phyloP scores from a whole-genome alignment of 805 yeast genomes.

The Lachancea meyersii region DNA sequence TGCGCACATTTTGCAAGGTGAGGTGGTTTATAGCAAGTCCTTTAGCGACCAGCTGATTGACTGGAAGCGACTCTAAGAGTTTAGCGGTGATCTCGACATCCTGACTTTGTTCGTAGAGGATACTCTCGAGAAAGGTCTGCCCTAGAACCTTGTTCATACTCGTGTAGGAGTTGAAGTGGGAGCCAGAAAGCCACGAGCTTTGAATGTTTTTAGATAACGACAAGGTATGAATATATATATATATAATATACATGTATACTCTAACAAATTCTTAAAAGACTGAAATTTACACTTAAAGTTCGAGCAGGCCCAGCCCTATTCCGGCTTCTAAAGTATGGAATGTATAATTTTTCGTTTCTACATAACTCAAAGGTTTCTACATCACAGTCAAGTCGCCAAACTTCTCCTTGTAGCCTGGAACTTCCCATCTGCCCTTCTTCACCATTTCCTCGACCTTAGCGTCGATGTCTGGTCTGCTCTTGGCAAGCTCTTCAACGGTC shows the following conservation, averaged over 20 bases:
- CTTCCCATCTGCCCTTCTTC: slow-evolving; percentile 94
- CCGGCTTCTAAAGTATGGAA: slow-evolving; percentile 10
- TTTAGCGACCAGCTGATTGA: slow-evolving; percentile 57
- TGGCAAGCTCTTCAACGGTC: slow-evolving; percentile 88
- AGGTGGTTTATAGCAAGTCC: slow-evolving; percentile 77
- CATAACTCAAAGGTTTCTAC: slow-evolving; percentile 32
- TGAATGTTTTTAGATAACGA: too few species aligned
- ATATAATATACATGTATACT: too few species aligned
- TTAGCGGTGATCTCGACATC: slow-evolving; percentile 45
- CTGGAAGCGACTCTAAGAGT: slow-evolving; percentile 44
- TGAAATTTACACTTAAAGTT: too few species aligned
- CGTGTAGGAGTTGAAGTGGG: too few species aligned
- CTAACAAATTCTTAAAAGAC: too few species aligned
- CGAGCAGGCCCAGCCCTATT: too few species aligned
- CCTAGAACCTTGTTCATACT: slow-evolving; percentile 32
- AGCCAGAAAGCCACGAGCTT: too few species aligned
- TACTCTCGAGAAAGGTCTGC: slow-evolving; percentile 34
- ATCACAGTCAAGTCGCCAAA: slow-evolving; percentile 95
- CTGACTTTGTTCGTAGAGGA: slow-evolving; percentile 44
- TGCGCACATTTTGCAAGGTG: slow-evolving; percentile 50
- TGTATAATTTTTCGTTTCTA: slow-evolving; percentile 11
- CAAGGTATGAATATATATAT: too few species aligned
- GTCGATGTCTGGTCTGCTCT: slow-evolving; percentile 96
- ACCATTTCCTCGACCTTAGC: slow-evolving; percentile 93
- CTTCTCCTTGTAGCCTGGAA: slow-evolving; percentile 97